Conservation (phyloP, 768 basidiomycete genomes). For the Mycena metata region DNA sequence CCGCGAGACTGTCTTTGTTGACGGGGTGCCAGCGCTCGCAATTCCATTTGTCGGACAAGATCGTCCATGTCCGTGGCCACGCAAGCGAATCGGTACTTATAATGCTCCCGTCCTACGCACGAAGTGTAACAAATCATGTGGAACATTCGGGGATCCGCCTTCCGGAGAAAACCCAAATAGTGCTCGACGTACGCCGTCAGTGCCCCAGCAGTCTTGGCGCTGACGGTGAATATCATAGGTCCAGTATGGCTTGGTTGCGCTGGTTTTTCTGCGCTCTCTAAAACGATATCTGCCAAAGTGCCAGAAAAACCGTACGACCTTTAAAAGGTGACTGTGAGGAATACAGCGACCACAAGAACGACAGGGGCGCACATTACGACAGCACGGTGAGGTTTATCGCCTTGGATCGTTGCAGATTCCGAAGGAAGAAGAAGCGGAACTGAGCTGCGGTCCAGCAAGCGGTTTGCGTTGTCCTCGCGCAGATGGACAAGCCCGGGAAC, state of each 20-base stretch:
- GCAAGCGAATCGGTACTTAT: constrained; percentile 32
- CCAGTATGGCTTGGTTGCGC: background rate
- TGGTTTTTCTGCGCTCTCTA: constrained; percentile 19
- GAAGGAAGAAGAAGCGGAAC: constrained; percentile 28
- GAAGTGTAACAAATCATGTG: constrained; percentile 33
- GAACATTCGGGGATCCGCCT: constrained; percentile 2
- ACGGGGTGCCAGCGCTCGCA: background rate
- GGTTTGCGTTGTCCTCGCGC: constrained; percentile 21
- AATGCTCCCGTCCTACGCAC: constrained; percentile 33
- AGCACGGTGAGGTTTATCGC: constrained; percentile 5
- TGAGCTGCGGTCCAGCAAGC: constrained; percentile 1
- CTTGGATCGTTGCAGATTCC: background rate
- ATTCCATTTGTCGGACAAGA: constrained; percentile 20
- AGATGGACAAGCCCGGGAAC: constrained; percentile 34
- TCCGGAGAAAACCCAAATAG: constrained; percentile 26
- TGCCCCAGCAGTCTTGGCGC: constrained; percentile 31
- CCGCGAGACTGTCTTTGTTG: background rate
- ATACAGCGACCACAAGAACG: background rate
- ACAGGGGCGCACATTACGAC: constrained; percentile 26
- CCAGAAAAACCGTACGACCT: constrained; percentile 36
- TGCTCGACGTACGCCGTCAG: constrained; percentile 22
- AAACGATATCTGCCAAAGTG: constrained; percentile 28
- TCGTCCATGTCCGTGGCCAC: constrained; percentile 24
- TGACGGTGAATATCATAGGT: constrained; percentile 33
- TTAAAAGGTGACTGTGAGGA: background rate